Evolutionary conservation across 768 basidiomycete species (phyloP), one percentile per base, ranked within the genome.

Genomic region (Megacollybia marginata): DNA sequence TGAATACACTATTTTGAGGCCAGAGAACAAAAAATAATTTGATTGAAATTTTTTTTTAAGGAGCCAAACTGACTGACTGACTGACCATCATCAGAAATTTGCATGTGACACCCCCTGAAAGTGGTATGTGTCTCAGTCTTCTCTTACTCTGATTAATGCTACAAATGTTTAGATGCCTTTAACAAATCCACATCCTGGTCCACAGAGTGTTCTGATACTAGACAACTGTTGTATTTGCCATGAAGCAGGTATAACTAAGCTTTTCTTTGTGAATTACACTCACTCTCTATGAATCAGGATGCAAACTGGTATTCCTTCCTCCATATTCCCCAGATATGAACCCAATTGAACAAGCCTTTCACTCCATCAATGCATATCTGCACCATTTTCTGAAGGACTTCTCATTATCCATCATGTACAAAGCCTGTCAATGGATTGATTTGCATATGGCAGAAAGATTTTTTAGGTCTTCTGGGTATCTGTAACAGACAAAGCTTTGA

Each of bases 321-420:
- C 65, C 63, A n/a, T 68, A 68, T 40, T 68, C 66, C 0, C 62
- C 66, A 0, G 57, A 68, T 43, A 56, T 54, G 32, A 64, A 68
- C 35, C 67, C 59, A 0, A 67, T 69, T 38, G 60, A 67, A 47
- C 55, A 61, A 32, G 61, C 62, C 1, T 66, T 60, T 23, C 62
- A 57, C 0, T 49, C 50, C 1, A 60, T 64, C 48, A 65, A 62
- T 35, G 42, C 57, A 5, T 44, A 54, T 23, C 48, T 63, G 9
- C 8, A 16, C 10, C 35, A 16, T 36, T 10, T 16, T 36, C 35
- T 10, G n/a, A n/a, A n/a, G n/a, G n/a, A n/a, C n/a, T 48, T 49
- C 7, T 36, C 56, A 2, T 31, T 46, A 10, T 16, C 10, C 16
- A 16, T 36, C 35, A 36, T 36, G 10, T 10, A 36, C 16, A 16